Evolutionary conservation across 2,329 filamentous ascomycete genomes (phyloP).

Genomic region (Septoria linicola): DNA sequence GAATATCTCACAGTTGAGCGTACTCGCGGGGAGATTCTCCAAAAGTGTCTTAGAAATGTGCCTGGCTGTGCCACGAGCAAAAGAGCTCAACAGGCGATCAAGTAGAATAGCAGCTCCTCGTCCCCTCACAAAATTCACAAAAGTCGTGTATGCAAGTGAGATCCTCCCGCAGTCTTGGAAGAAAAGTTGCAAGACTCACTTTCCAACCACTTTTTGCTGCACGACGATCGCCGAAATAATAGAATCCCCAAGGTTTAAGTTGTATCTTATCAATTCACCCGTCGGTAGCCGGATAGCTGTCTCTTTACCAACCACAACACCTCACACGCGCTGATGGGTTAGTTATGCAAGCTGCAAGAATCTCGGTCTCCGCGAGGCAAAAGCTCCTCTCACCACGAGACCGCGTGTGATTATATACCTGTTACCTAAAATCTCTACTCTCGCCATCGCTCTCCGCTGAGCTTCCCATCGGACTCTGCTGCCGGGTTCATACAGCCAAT

Average conservation of each 20-base stretch:
- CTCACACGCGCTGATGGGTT: no score
- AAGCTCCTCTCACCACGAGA: neutral
- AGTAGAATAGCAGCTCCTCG: no score
- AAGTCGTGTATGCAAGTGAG: no score
- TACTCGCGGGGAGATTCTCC: no score
- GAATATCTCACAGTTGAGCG: no score
- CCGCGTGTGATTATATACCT: constrained; percentile 13
- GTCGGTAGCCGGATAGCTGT: constrained; percentile 6
- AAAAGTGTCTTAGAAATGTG: no score
- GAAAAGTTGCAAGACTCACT: constrained; percentile 9
- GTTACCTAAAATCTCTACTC: constrained; percentile 11
- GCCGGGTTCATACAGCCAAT: neutral
- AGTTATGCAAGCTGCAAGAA: no score
- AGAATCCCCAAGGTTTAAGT: neutral
- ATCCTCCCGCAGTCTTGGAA: constrained; percentile 5
- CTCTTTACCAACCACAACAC: neutral
- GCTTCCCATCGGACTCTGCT: neutral
- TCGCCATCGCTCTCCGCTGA: neutral
- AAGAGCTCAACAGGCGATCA: neutral
- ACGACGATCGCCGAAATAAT: constrained; percentile 4
- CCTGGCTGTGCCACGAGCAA: no score
- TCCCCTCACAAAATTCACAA: no score
- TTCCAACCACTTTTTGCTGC: constrained; percentile 3
- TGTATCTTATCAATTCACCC: constrained; percentile 16
- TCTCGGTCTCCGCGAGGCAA: constrained; percentile 3